phyloP scores from a whole-genome alignment of 305 asterid species.

The Withania somnifera region DNA sequence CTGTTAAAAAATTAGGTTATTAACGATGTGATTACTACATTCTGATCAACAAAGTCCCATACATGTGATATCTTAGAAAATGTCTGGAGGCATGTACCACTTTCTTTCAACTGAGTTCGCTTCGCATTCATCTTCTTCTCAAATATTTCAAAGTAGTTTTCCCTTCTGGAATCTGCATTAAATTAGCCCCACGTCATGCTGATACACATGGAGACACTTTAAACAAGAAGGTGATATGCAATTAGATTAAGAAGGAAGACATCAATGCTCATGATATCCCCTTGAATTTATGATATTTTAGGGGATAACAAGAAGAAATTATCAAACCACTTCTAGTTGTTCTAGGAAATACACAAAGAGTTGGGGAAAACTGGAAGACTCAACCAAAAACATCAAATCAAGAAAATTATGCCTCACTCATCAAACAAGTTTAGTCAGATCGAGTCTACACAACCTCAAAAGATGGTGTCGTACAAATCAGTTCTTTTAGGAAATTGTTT shows the following conservation, averaged over 20 bases:
- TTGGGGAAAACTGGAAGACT: neutral
- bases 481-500: neutral
- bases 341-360: neutral
- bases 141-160: slow-evolving; percentile 63
- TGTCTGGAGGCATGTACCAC: slow-evolving; percentile 42
- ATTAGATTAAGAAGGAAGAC: neutral
- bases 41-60: neutral
- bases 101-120: slow-evolving; percentile 58
- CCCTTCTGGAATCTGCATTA: slow-evolving; percentile 70
- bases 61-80: neutral
- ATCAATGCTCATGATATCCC: neutral
- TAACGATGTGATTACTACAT: slow-evolving; percentile 1
- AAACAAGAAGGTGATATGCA: neutral
- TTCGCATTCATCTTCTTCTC: slow-evolving; percentile 85
- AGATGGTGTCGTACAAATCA: neutral
- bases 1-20: slow-evolving; percentile 36
- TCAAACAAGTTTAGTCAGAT: neutral
- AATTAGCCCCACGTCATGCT: slow-evolving; percentile 2
- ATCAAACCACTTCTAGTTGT: neutral
- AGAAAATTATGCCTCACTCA: neutral
- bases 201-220: slow-evolving; percentile 3
- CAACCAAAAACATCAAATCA: neutral
- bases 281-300: neutral
- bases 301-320: neutral
- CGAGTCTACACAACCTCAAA: neutral